phyloP scores from a whole-genome alignment of 2,329 filamentous ascomycete species.

The Talaromyces sp. region DNA sequence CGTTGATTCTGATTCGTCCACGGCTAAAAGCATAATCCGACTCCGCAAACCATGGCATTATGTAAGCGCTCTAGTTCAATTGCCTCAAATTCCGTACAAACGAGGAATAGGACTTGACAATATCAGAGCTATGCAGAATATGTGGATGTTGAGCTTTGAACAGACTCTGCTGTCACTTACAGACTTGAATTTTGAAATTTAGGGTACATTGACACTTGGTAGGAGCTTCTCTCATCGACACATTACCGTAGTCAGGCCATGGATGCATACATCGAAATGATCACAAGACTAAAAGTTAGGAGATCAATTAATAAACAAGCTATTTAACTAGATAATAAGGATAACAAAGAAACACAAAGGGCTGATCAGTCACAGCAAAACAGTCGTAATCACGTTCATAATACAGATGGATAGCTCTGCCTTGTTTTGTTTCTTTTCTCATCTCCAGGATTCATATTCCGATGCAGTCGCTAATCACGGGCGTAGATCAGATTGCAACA shows the following conservation, averaged over 20 bases:
- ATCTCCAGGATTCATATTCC: neutral
- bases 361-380: constrained; percentile 2
- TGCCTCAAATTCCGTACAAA: neutral
- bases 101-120: neutral
- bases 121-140: neutral
- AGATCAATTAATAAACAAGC: neutral
- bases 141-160: neutral
- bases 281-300: neutral
- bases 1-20: neutral
- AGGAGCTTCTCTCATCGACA: neutral
- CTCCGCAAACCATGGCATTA: neutral
- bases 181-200: neutral
- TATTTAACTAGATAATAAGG: neutral
- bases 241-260: neutral
- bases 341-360: neutral
- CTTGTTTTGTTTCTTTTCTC: neutral
- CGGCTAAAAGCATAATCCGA: constrained; percentile 1
- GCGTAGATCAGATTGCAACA: neutral
- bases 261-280: neutral
- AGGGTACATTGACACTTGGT: neutral
- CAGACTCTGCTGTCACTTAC: neutral
- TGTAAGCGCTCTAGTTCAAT: neutral
- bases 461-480: neutral
- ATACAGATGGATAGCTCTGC: constrained; percentile 5
- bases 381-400: constrained; percentile 13